phyloP scores from a whole-genome alignment of 1,284 basidiomycete genomes.

The Singerocomus rubriflavus region DNA sequence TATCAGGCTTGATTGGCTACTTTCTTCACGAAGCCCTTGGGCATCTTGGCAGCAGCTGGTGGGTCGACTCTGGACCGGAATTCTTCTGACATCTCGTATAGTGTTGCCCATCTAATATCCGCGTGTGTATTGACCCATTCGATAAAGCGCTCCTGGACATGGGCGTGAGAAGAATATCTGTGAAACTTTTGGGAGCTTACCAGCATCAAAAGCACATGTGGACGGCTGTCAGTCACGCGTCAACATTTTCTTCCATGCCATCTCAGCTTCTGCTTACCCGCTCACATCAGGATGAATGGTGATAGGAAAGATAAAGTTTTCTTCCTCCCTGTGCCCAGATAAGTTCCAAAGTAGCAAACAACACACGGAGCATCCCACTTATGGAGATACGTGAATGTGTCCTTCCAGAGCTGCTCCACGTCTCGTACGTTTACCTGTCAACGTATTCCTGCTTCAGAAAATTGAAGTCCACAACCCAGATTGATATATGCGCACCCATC shows the following conservation, averaged over 20 bases:
- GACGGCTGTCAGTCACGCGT: slow-evolving; percentile 32
- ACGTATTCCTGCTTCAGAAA: background rate
- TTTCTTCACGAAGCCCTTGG: slow-evolving; percentile 33
- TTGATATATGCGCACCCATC: slow-evolving; percentile 51
- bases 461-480: slow-evolving; percentile 38
- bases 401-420: slow-evolving; percentile 76
- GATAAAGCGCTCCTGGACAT: slow-evolving; percentile 66
- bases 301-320: slow-evolving; percentile 73
- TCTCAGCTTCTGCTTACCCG: slow-evolving; percentile 42
- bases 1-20: background rate
- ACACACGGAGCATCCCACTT: slow-evolving; percentile 34
- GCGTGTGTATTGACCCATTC: slow-evolving; percentile 75
- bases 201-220: slow-evolving; percentile 71
- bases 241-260: background rate
- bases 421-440: slow-evolving; percentile 61
- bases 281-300: slow-evolving; percentile 81
- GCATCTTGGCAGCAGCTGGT: slow-evolving; percentile 43
- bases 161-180: background rate
- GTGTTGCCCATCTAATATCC: slow-evolving; percentile 70
- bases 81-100: slow-evolving; percentile 63
- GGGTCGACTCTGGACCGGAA: slow-evolving; percentile 44
- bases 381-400: slow-evolving; percentile 70
- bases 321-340: slow-evolving; percentile 49
- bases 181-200: slow-evolving; percentile 32
- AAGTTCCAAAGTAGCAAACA: slow-evolving; percentile 1